phyloP scores from a whole-genome alignment of 2,329 filamentous ascomycete genomes.

The Cryphonectria naterciae region DNA sequence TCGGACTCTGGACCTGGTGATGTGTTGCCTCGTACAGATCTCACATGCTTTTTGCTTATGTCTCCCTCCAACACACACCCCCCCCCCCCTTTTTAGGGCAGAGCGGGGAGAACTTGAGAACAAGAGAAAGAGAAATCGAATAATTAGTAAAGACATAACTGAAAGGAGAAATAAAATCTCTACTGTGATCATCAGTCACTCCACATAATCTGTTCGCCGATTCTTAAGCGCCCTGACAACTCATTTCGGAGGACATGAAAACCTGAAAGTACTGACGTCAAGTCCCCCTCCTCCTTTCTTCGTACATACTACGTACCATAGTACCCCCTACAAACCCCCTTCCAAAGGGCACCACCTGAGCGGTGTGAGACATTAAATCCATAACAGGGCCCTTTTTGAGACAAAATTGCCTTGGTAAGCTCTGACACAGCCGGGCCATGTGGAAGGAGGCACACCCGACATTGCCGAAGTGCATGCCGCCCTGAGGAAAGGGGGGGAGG shows the following conservation, averaged over 20 bases:
- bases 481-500: too few relatives aligned
- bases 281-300: neutral
- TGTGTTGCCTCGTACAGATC: neutral
- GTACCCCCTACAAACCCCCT: neutral
- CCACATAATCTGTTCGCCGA: neutral
- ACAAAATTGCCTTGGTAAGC: constrained; percentile 7
- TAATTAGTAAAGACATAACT: too few relatives aligned
- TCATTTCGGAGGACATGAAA: neutral
- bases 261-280: neutral
- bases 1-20: neutral
- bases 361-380: neutral
- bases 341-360: neutral
- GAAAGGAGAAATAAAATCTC: too few relatives aligned
- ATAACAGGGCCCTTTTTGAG: neutral
- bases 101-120: neutral
- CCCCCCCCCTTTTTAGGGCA: neutral
- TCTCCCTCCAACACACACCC: neutral
- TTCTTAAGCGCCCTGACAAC: neutral
- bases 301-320: neutral
- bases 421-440: neutral
- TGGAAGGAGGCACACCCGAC: neutral
- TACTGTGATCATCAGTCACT: neutral
- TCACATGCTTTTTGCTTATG: neutral
- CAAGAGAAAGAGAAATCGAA: neutral
- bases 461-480: neutral